Evolutionary conservation across 805 yeast genomes (phyloP), one percentile per base, ranked within the genome.

Genomic region (Saccharomycopsis capsularis): DNA sequence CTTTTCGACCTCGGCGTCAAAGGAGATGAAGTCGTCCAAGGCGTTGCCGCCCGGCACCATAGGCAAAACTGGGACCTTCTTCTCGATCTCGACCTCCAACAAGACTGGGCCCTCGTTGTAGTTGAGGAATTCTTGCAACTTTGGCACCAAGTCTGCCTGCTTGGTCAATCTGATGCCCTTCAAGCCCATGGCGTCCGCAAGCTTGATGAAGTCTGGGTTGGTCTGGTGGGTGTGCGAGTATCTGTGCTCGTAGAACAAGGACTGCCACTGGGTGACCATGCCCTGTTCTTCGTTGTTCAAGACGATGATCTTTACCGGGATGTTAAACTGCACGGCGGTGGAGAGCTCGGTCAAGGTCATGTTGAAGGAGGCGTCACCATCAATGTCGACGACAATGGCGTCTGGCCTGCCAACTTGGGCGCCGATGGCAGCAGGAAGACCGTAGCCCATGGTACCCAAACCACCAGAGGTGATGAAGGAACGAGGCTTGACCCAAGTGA

Each of bases 211-310:
- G 68, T 93, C 84, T 50, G 99, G 99, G 68, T 93, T 93, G 51
- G 76, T 64, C 72, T 93, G 99, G 70, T 93, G 98, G 22, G 99
- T 91, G 69, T 93, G 98, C n/a, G 97, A 77, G 68, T 87, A 93
- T 70, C 99, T 81, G 69, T 91, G 91, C 67, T 91, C 95, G 70
- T 93, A 93, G 75, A 93, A 93, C 54, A 93, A 73, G 11, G 96
- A 85, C 73, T 93, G 99, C 99, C 99, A 93, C 69, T 93, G 99
- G 13, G 98, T 91, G 49, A 93, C 99, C 99, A 93, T 93, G 64
- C 99, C 99, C 73, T 93, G 99, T 73, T 93, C 99, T 72, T 91
- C 98, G 68, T 93, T 93, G 70, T 93, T 93, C 64, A 93, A 74
- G 49, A 93, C 82, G 65, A 88, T 75, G 53, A 87, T 78, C 74